A percentile compares a stretch with the other conserved stretches of the same genome.
Evolutionary conservation across 108 stramenopile genomes (phyloP).

Genomic region (Cylindrotheca fusiformis): DNA sequence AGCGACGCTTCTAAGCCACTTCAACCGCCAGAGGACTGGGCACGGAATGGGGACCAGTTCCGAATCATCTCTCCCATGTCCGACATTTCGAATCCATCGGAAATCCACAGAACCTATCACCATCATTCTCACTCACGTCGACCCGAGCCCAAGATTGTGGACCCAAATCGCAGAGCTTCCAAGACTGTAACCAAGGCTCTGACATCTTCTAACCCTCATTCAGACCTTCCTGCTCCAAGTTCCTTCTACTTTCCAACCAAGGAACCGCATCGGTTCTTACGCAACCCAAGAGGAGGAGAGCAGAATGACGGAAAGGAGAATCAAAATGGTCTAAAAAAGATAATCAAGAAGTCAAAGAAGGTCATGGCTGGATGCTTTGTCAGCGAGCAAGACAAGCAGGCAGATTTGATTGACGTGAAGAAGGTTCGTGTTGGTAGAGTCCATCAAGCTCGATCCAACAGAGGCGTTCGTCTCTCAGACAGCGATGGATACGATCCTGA

Average conservation of each 20-base stretch:
- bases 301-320: constrained; percentile 2
- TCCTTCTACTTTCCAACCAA: constrained; percentile 36
- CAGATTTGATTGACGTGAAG: background rate
- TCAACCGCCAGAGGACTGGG: constrained; percentile 20
- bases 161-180: constrained; percentile 16
- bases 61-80: constrained; percentile 34
- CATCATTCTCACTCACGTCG: background rate
- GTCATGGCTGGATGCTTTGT: constrained; percentile 20
- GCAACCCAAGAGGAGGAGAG: background rate
- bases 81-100: constrained; percentile 37
- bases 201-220: background rate
- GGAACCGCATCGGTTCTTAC: constrained; percentile 18
- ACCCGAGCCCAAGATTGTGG: background rate
- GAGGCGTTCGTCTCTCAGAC: background rate
- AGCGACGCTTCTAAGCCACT: constrained; percentile 28
- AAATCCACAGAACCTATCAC: constrained; percentile 24
- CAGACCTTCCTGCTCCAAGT: constrained; percentile 21
- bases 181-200: constrained; percentile 14
- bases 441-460: background rate
- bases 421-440: background rate
- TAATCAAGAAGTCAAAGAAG: constrained; percentile 18
- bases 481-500: background rate
- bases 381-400: background rate
- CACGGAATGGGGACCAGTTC: constrained; percentile 20
- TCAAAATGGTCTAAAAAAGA: constrained; percentile 3